Evolutionary conservation across 2,329 filamentous ascomycete species (phyloP).

Genomic region (Microascus cirrosus): DNA sequence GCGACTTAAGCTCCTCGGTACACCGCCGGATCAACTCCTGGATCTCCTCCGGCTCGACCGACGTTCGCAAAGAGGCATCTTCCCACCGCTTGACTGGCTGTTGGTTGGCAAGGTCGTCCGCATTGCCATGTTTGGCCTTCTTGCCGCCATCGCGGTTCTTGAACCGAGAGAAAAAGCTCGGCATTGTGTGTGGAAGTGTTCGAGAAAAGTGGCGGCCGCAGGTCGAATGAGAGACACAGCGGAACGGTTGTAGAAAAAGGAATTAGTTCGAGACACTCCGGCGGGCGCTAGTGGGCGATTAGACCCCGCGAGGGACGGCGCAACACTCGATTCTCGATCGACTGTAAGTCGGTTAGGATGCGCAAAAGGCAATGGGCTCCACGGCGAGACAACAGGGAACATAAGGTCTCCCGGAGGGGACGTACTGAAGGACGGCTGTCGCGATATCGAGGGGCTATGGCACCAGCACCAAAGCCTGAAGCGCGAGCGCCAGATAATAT

Average conservation of each 20-base stretch:
- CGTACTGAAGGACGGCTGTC: background rate
- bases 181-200: slow-evolving; percentile 25
- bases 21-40: slow-evolving; percentile 77
- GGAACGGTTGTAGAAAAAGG: background rate
- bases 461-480: background rate
- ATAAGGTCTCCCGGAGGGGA: too few relatives aligned
- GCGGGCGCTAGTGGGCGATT: background rate
- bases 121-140: slow-evolving; percentile 53
- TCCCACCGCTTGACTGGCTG: slow-evolving; percentile 66
- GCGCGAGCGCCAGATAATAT: background rate
- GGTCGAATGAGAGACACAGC: background rate
- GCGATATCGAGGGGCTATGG: background rate
- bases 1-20: slow-evolving; percentile 82
- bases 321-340: background rate
- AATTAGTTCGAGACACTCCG: background rate
- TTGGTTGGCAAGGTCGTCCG: slow-evolving; percentile 33
- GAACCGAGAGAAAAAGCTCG: slow-evolving; percentile 51
- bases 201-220: too few relatives aligned
- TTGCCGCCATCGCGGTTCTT: slow-evolving; percentile 64
- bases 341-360: background rate
- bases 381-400: background rate
- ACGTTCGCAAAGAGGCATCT: slow-evolving; percentile 74
- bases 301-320: background rate
- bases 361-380: too few relatives aligned
- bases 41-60: slow-evolving; percentile 81